Percentiles rank a stretch among this genome's conserved stretches.
phyloP scores from a whole-genome alignment of 768 basidiomycete genomes.

The Crucibulum laeve region DNA sequence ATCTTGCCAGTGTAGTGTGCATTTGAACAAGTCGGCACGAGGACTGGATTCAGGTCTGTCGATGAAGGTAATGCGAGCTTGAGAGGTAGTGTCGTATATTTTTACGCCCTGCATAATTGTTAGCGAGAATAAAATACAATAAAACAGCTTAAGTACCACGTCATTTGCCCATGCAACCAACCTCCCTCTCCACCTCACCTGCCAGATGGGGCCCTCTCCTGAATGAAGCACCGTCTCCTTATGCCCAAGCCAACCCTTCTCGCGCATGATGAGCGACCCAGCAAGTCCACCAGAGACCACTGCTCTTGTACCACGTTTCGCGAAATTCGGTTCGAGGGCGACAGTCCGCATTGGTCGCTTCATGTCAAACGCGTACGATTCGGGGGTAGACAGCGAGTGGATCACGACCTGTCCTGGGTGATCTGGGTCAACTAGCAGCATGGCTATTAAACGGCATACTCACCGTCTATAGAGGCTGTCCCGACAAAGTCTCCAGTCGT shows the following conservation, averaged over 20 bases:
- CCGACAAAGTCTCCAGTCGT: slow-evolving; percentile 84
- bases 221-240: slow-evolving; percentile 80
- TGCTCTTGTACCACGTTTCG: slow-evolving; percentile 68
- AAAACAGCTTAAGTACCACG: slow-evolving; percentile 47
- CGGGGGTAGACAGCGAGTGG: slow-evolving; percentile 72
- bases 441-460: slow-evolving; percentile 15
- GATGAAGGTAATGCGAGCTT: slow-evolving; percentile 79
- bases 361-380: slow-evolving; percentile 84
- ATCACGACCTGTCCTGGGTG: slow-evolving; percentile 84
- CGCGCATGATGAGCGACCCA: slow-evolving; percentile 79
- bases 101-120: slow-evolving; percentile 72
- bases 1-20: slow-evolving; percentile 88
- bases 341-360: slow-evolving; percentile 90
- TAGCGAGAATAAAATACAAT: not conserved
- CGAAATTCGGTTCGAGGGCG: slow-evolving; percentile 87
- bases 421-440: slow-evolving; percentile 12
- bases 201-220: slow-evolving; percentile 95
- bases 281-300: slow-evolving; percentile 93
- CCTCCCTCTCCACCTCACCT: slow-evolving; percentile 77
- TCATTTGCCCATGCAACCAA: slow-evolving; percentile 98
- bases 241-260: slow-evolving; percentile 96
- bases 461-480: slow-evolving; percentile 92
- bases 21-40: slow-evolving; percentile 92
- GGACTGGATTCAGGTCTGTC: slow-evolving; percentile 81
- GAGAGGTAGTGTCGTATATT: slow-evolving; percentile 81